Evolutionary conservation across 768 basidiomycete species (phyloP).

Genomic region (Leccinum olivaceopallidum): DNA sequence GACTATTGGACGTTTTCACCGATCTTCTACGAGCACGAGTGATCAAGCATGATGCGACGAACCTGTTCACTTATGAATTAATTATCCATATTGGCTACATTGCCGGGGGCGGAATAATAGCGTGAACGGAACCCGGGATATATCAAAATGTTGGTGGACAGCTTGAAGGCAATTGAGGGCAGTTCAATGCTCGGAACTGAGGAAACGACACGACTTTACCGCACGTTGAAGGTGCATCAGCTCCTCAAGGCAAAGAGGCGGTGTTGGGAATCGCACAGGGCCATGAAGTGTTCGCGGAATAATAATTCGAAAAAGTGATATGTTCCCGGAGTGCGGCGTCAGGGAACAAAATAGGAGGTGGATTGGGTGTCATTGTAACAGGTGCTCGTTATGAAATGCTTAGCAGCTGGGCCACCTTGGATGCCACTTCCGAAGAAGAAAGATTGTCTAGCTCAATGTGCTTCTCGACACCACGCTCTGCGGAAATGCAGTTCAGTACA

Average conservation of each 20-base stretch:
- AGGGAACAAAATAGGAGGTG: slow-evolving; percentile 1
- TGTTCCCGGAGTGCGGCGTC: background rate
- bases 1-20: background rate
- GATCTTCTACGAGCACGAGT: background rate
- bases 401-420: slow-evolving; percentile 67
- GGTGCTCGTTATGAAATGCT: slow-evolving; percentile 24
- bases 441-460: slow-evolving; percentile 81
- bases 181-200: slow-evolving; percentile 8
- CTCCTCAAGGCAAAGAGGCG: slow-evolving; percentile 24
- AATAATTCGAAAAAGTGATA: background rate
- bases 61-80: background rate
- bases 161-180: slow-evolving; percentile 4
- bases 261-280: slow-evolving; percentile 12
- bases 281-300: background rate
- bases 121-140: slow-evolving; percentile 3
- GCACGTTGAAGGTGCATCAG: slow-evolving; percentile 11
- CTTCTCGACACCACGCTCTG: slow-evolving; percentile 80
- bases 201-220: slow-evolving; percentile 22
- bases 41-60: background rate
- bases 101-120: background rate
- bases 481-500: slow-evolving; percentile 18
- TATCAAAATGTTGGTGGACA: background rate
- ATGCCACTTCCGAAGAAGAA: slow-evolving; percentile 67
- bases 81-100: background rate
- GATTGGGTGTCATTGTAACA: slow-evolving; percentile 8